phyloP scores from a whole-genome alignment of 257 asterid genomes.

The Solanum virginianum region DNA sequence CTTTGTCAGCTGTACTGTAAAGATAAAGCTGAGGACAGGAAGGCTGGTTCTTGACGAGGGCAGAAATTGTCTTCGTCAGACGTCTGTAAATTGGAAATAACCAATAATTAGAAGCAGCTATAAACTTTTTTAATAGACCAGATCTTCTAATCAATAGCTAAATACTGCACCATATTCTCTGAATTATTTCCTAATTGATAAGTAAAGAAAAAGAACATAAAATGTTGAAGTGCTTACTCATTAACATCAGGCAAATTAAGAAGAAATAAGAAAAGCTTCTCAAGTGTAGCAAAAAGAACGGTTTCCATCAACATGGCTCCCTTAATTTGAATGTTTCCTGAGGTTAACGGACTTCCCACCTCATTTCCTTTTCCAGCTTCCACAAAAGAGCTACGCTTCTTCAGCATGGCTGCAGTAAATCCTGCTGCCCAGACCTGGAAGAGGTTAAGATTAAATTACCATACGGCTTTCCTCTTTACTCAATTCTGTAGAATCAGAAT shows the following conservation, averaged over 20 bases:
- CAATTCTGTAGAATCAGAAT: background rate
- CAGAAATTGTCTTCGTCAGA: constrained; percentile 31
- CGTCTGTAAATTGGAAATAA: constrained; percentile 33
- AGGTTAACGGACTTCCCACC: constrained; percentile 4
- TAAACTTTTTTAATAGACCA: background rate
- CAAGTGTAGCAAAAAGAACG: constrained; percentile 41
- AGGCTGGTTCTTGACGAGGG: constrained; percentile 52
- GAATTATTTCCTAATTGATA: background rate
- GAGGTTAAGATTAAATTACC: background rate
- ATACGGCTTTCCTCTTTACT: background rate
- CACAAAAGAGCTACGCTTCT: constrained; percentile 52
- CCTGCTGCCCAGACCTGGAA: constrained; percentile 98
- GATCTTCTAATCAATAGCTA: background rate
- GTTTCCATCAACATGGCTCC: constrained; percentile 35
- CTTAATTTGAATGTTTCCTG: constrained; percentile 20
- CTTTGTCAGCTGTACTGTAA: constrained; percentile 68
- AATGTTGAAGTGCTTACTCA: constrained; percentile 24
- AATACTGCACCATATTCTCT: background rate
- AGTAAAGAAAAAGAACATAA: background rate
- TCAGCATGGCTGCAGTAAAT: constrained; percentile 65
- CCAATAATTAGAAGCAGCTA: background rate
- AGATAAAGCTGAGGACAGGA: constrained; percentile 74
- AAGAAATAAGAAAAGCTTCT: constrained; percentile 54
- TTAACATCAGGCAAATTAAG: constrained; percentile 51
- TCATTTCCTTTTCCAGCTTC: constrained; percentile 26